phyloP scores from a whole-genome alignment of 2,329 filamentous ascomycete genomes.

The Alternaria sp. region DNA sequence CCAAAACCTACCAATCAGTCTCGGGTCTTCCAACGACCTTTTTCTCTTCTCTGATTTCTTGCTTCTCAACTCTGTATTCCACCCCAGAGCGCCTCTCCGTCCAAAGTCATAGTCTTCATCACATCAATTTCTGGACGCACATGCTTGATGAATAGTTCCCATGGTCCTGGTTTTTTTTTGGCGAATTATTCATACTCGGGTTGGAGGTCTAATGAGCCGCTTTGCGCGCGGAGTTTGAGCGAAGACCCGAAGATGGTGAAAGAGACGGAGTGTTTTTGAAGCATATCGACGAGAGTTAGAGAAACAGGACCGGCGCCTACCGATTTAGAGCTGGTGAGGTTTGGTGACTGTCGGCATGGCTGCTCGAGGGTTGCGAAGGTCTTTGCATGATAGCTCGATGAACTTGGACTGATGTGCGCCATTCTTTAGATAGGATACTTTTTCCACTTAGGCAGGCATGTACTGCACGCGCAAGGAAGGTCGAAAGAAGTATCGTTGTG shows the following conservation, averaged over 20 bases:
- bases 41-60: conserved; percentile 50
- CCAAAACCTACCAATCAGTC: conserved; percentile 59
- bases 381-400: neutral
- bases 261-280: conserved; percentile 58
- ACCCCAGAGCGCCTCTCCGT: conserved; percentile 43
- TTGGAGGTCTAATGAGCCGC: conserved; percentile 62
- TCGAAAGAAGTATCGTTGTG: too few relatives aligned
- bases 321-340: conserved; percentile 35
- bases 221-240: conserved; percentile 47
- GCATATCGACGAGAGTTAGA: conserved; percentile 62
- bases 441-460: neutral
- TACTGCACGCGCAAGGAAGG: neutral
- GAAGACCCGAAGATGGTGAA: conserved; percentile 59
- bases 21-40: conserved; percentile 50
- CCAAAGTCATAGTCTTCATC: conserved; percentile 57
- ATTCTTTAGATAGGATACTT: neutral
- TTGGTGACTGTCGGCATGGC: neutral
- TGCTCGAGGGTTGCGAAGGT: neutral
- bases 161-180: conserved; percentile 61
- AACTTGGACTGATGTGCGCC: neutral
- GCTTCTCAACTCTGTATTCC: conserved; percentile 42
- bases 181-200: conserved; percentile 61
- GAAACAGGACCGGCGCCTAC: conserved; percentile 55
- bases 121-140: conserved; percentile 64
- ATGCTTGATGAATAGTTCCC: conserved; percentile 59